Percentiles rank a stretch among this genome's conserved stretches.
Conservation (phyloP, 2,329 filamentous ascomycete genomes). For the Trichoderma arundinaceum region DNA sequence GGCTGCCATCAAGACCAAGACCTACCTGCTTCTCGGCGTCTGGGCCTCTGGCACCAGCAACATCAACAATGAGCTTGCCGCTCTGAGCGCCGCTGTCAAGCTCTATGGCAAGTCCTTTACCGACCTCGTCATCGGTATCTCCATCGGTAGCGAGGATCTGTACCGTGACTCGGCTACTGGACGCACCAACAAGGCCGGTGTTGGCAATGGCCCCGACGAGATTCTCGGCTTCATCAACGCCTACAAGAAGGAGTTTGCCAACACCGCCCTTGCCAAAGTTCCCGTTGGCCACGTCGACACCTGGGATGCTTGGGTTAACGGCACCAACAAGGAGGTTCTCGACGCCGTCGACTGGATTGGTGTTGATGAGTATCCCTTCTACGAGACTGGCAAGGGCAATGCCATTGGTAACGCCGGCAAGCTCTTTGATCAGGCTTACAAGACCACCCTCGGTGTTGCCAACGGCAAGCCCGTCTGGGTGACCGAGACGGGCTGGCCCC, state of each 20-base stretch:
- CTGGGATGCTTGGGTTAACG: constrained; percentile 67
- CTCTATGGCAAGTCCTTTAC: constrained; percentile 57
- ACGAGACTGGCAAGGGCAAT: constrained; percentile 62
- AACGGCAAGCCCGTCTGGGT: constrained; percentile 63
- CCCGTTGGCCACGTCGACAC: constrained; percentile 72
- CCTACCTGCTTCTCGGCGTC: constrained; percentile 67
- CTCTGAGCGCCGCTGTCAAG: constrained; percentile 61
- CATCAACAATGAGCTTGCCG: constrained; percentile 65
- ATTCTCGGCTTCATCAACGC: constrained; percentile 70
- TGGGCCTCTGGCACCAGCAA: constrained; percentile 63
- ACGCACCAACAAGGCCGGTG: constrained; percentile 64
- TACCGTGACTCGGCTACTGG: constrained; percentile 68
- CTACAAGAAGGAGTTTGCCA: constrained; percentile 63
- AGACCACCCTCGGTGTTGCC: constrained; percentile 53
- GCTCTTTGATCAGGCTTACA: constrained; percentile 60
- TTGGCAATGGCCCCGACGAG: constrained; percentile 63
- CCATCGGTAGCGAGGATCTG: constrained; percentile 70
- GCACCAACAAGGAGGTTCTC: constrained; percentile 64
- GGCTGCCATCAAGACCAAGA: constrained; percentile 66
- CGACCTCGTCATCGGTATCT: constrained; percentile 67
- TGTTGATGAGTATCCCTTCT: constrained; percentile 71
- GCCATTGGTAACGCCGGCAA: constrained; percentile 59
- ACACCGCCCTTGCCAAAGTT: constrained; percentile 51
- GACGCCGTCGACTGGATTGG: constrained; percentile 68
- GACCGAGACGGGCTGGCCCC: constrained; percentile 71